A percentile compares a stretch with the other conserved stretches of the same genome.
Evolutionary conservation across 495 filamentous ascomycete genomes (phyloP).

Genomic region (Aspergillus nanangensis): DNA sequence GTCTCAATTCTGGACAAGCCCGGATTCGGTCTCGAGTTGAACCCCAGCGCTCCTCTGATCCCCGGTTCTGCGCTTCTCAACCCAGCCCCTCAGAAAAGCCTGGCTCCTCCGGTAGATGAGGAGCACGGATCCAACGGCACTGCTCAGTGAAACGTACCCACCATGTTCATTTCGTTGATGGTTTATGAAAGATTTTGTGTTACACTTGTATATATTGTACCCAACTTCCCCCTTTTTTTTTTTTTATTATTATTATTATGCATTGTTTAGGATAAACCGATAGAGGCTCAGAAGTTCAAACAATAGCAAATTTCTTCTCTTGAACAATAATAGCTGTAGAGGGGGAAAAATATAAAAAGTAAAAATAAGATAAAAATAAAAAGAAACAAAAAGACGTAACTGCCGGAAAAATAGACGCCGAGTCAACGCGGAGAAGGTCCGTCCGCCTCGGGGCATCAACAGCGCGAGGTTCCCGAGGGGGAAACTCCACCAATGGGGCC

Average conservation of each 20-base stretch:
- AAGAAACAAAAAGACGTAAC: not conserved
- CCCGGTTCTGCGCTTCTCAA: slow-evolving; percentile 66
- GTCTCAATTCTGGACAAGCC: slow-evolving; percentile 79
- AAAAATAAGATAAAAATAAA: not conserved
- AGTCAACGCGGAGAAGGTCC: not conserved
- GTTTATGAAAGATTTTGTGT: slow-evolving; percentile 4
- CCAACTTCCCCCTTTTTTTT: not conserved
- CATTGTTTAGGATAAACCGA: not conserved
- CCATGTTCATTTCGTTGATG: not conserved
- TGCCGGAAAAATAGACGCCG: not conserved
- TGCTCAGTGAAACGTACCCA: slow-evolving; percentile 2
- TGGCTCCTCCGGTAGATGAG: slow-evolving; percentile 40
- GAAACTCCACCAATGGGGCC: slow-evolving; percentile 10
- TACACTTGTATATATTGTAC: not conserved
- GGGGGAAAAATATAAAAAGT: not conserved
- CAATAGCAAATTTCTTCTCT: too few species aligned
- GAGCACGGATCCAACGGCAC: slow-evolving; percentile 23
- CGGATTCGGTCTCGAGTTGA: slow-evolving; percentile 84
- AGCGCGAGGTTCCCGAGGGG: slow-evolving; percentile 25
- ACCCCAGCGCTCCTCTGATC: slow-evolving; percentile 73
- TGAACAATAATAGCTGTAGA: too few species aligned
- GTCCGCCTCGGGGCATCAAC: slow-evolving; percentile 26
- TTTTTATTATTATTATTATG: not conserved
- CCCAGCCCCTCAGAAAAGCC: slow-evolving; percentile 60
- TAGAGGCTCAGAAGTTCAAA: too few species aligned